Evolutionary conservation across 2,329 filamentous ascomycete species (phyloP), one percentile per base, ranked within the genome.

Genomic region (Clonostachys byssicola): DNA sequence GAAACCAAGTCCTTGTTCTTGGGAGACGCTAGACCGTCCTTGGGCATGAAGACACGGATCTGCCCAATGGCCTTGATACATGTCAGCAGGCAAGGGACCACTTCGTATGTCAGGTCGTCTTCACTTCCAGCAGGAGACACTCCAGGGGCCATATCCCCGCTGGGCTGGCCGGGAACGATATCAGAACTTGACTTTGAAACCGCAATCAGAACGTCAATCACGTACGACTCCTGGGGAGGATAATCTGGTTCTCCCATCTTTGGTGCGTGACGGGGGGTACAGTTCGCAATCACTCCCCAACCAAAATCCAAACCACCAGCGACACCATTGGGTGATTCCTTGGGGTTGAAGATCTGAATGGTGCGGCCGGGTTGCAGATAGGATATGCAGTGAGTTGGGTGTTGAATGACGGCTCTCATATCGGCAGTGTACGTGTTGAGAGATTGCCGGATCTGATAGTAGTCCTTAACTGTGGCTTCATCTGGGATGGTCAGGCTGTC

Each of bases 351-450:
- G 59, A 99, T 86, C 53, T 88, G 86, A 34, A 99, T 84, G 36
- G 97, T 69, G 12, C 94, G 87, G n/a, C 94, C 94, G 12, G 86
- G 78, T 58, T 95, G 88, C 61, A 99, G 73, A 64, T 90, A 99
- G 43, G 87, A 83, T 35, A 92, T 65, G 57, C 88, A 90, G 68
- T 97, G 87, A 54, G 86, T 88, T 0, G 94, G 94, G 59, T 96
- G 91, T 58, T 90, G 95, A 54, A 97, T 94, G 39, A 97, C 91
- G 43, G 85, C 77, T 16, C 89, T 83, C 85, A 97, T 95, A 52
- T 99, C 92, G 56, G 89, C 88, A 14, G 86, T 88, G 62, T 94
- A 95, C 5, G 76, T 79, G 51, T 89, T 85, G 34, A 99, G 77
- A 56, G 95, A 89, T 60, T 95, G 85, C 49, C 92, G 82, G 41